Evolutionary conservation across 768 basidiomycete species (phyloP), one percentile per base, ranked within the genome.

Genomic region (Hygrophoropsis aurantiaca): DNA sequence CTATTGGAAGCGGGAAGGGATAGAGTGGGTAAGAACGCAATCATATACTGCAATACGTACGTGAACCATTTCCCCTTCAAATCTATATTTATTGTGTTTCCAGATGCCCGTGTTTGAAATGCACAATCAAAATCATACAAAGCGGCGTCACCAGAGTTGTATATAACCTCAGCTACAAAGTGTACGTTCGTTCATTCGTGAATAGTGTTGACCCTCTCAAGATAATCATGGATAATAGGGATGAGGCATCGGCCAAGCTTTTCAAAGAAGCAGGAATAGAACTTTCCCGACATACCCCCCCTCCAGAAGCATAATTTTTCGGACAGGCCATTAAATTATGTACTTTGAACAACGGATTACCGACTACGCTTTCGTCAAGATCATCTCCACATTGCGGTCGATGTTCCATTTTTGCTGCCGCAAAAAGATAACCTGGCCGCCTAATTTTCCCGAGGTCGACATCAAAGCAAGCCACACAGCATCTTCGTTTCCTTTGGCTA

Each of bases 21-120:
- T 50, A 74, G 97, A 39, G 79, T 95, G n/a, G 89, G 88, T 5
- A 68, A 73, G 42, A 81, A 84, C 41, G 81, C 90, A 2, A 87
- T 90, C n/a, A 62, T 99, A 11, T 99, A 98, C 64, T 99, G 97
- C 78, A 99, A 99, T 60, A 99, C 97, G 94, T 97, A 50, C 54
- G 89, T 66, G 37, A 25, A 26, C 25, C 40, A 35, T 47, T 34
- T 24, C 40, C 21, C 32, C 24, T 48, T 45, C 40, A 1, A 24
- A 46, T 35, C 8, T 24, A 44, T 45, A 49, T 42, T 50, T 11
- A 36, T 35, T 34, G 39, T 24, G 19, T 33, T 30, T 34, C 15
- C 59, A 98, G 94, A n/a, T 99, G 97, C 58, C 97, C 97, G 0
- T 99, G 97, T 63, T 73, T 98, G n/a, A 84, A 80, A 54, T 99